Base-by-base conservation (phyloP, 352 stramenopile genomes). In the Globisporangium nodosum region DNA sequence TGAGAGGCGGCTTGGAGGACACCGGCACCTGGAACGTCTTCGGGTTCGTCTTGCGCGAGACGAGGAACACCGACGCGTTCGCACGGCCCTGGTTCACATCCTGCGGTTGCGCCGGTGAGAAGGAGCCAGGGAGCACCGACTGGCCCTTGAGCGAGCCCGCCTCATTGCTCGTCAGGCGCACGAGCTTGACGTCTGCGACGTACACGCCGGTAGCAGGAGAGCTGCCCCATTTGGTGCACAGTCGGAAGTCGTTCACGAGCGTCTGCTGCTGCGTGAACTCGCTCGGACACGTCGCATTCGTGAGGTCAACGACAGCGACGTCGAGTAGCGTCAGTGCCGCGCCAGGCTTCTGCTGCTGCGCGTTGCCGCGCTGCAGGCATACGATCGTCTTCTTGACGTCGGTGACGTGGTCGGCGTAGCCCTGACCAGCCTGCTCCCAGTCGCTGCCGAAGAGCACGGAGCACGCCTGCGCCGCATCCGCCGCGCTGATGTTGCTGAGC, bases 401-500 rank as follows among this genome's bases (percentile, higher is more conserved):
- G 11, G 49, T 27, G 27, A 42, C 43, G 31, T 65, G 12, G 43
- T 55, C 31, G 31, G 48, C 2, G 45, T 20, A 56, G 27, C 56
- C 33, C 27, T 66, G 39, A 53, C 60, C 16, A 56, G 69, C 49
- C 65, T 75, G 16, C 67, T 53, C 31, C 69, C 59, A 45, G 67
- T 72, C 18, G 39, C 52, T 42, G 60, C 64, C 13, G 59, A 60
- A 37, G 69, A 56, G 61, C 61, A 70, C 39, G 66, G 27, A 46
- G 61, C 59, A 51, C 43, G 53, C 5, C 46, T 66, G 77, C 12
- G 64, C 54, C 3, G 54, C 61, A 16, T 64, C 51, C 6, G 50
- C 57, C 1, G 42, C n/a, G n/a, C n/a, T n/a, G n/a, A n/a, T n/a
- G n/a, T n/a, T n/a, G n/a, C n/a, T n/a, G n/a, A n/a, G n/a, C n/a